phyloP scores from a whole-genome alignment of 2,329 filamentous ascomycete genomes.

The Xylariaceae sp. region DNA sequence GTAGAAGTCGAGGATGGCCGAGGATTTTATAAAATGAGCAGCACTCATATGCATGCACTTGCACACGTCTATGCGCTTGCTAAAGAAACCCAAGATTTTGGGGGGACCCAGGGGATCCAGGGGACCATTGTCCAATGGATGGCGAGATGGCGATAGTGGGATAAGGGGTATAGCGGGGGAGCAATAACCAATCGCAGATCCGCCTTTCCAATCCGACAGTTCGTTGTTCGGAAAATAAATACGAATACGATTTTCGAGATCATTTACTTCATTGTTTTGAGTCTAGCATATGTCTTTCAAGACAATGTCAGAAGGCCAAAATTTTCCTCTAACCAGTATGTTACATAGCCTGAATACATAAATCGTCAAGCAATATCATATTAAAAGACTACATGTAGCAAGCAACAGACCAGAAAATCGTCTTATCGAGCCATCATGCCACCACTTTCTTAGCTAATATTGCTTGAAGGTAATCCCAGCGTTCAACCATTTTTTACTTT shows the following conservation, averaged over 20 bases:
- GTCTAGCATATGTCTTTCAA: not conserved
- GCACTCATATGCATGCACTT: conserved; percentile 2
- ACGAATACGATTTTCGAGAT: conserved; percentile 32
- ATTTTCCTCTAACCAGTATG: too few species aligned
- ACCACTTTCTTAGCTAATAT: conserved; percentile 1
- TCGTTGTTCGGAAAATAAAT: not conserved
- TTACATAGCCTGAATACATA: not conserved
- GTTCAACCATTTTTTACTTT: too few species aligned
- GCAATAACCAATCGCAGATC: conserved; percentile 21
- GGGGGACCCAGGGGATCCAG: not conserved
- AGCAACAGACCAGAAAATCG: not conserved
- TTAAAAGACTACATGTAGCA: not conserved
- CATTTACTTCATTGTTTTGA: conserved; percentile 19
- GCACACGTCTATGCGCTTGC: not conserved
- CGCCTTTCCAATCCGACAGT: conserved; percentile 19
- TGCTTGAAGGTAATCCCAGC: too few species aligned
- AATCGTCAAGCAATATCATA: not conserved
- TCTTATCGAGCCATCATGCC: conserved; percentile 19
- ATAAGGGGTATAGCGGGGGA: conserved; percentile 23
- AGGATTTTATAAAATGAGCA: conserved; percentile 25
- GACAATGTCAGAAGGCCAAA: not conserved
- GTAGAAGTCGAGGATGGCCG: conserved; percentile 9
- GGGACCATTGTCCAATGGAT: conserved; percentile 28
- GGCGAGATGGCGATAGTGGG: conserved; percentile 14
- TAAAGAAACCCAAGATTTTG: too few species aligned